Evolutionary conservation across 2,329 filamentous ascomycete genomes (phyloP).

Genomic region (Teratosphaeria gauchensis): DNA sequence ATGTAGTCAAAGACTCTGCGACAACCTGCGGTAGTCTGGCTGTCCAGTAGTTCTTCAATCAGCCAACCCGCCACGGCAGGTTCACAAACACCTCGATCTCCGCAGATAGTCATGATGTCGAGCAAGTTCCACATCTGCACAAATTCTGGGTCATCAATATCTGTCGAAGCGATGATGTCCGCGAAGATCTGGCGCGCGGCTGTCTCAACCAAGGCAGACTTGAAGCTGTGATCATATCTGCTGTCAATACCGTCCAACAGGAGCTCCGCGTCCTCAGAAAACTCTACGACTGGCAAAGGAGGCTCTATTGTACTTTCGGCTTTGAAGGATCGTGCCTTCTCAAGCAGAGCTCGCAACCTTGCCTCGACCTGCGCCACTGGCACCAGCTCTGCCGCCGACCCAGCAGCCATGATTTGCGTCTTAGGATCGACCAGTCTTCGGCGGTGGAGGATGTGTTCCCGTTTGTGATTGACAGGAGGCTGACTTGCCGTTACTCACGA

Average conservation of each 20-base stretch:
- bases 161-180: conserved; percentile 40
- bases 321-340: conserved; percentile 32
- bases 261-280: conserved; percentile 21
- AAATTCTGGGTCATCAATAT: conserved; percentile 69
- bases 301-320: conserved; percentile 33
- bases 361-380: conserved; percentile 16
- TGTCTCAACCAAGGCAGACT: conserved; percentile 64
- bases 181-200: conserved; percentile 76
- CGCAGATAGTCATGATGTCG: conserved; percentile 80
- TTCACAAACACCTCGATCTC: conserved; percentile 55
- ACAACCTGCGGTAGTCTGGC: conserved; percentile 87
- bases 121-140: conserved; percentile 86
- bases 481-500: background rate
- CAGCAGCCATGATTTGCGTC: conserved; percentile 14
- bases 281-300: conserved; percentile 32
- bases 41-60: conserved; percentile 89
- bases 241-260: conserved; percentile 20
- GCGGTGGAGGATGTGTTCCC: too few relatives aligned
- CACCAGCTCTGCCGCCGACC: conserved; percentile 17
- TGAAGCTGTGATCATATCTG: conserved; percentile 18
- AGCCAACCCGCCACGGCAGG: conserved; percentile 79
- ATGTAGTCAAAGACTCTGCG: conserved; percentile 88
- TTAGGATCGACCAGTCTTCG: too few relatives aligned
- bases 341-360: conserved; percentile 32
- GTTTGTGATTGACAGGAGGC: background rate